Evolutionary conservation across 495 filamentous ascomycete genomes (phyloP).

Genomic region (Hypomontagnella monticulosa): DNA sequence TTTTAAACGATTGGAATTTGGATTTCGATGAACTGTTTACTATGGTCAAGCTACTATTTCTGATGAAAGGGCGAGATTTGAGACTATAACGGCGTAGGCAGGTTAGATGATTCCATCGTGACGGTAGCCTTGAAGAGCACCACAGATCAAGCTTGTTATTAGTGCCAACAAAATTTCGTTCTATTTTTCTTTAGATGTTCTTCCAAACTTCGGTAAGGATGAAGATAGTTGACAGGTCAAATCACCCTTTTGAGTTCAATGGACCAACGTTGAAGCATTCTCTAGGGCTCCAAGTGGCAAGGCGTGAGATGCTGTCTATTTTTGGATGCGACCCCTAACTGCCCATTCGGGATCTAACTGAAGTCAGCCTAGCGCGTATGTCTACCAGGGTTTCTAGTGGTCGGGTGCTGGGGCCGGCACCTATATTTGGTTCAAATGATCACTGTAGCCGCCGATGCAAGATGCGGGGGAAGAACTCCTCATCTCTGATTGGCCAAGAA

Average conservation of each 20-base stretch:
- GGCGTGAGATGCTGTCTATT: slow-evolving; percentile 16
- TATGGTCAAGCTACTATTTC: no score
- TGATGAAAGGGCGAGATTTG: no score
- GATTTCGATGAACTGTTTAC: no score
- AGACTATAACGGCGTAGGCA: no score
- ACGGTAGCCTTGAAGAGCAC: no score
- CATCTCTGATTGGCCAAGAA: slow-evolving; percentile 19
- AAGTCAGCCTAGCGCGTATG: slow-evolving; percentile 1
- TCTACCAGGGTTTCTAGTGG: slow-evolving; percentile 14
- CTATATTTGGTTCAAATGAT: slow-evolving; percentile 37
- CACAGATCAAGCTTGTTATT: no score
- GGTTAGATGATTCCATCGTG: no score
- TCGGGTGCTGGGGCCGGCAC: slow-evolving; percentile 18
- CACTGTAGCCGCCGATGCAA: slow-evolving; percentile 33
- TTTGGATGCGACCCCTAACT: slow-evolving; percentile 19
- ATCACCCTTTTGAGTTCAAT: not conserved
- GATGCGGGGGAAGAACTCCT: slow-evolving; percentile 29
- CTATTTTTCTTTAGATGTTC: no score
- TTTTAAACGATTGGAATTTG: no score
- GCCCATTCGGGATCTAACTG: slow-evolving; percentile 1
- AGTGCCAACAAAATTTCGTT: no score
- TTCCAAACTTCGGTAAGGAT: not conserved
- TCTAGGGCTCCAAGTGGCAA: no score
- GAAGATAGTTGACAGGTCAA: not conserved
- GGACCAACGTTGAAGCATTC: no score